Conservation (phyloP, 495 filamentous ascomycete species). For the Hyaloscypha hepaticicola region DNA sequence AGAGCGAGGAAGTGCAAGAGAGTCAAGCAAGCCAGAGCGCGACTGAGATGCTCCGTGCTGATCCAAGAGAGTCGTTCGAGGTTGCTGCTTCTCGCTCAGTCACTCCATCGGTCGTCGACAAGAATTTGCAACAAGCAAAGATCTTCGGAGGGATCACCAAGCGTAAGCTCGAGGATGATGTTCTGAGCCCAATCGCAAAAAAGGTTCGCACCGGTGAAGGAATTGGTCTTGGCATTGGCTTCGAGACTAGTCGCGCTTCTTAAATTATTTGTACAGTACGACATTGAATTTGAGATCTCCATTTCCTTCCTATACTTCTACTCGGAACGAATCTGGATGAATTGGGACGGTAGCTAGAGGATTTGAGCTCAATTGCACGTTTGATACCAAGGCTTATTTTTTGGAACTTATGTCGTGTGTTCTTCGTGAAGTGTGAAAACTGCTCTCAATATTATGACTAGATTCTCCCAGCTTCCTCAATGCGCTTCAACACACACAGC, state of each 20-base stretch:
- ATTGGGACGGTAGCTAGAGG: neutral
- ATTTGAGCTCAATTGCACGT: neutral
- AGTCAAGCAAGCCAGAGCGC: conserved; percentile 44
- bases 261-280: neutral
- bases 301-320: neutral
- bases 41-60: conserved; percentile 54
- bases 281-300: neutral
- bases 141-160: conserved; percentile 28
- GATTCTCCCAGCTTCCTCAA: too few relatives aligned
- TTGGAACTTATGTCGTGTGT: too few relatives aligned
- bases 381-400: neutral
- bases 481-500: too few relatives aligned
- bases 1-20: conserved; percentile 28
- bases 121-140: conserved; percentile 27
- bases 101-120: conserved; percentile 21
- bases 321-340: neutral
- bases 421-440: too few relatives aligned
- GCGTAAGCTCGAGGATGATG: conserved; percentile 26
- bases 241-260: conserved; percentile 6
- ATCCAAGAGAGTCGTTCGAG: conserved; percentile 38
- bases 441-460: too few relatives aligned
- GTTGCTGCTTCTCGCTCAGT: conserved; percentile 26
- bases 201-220: conserved; percentile 15
- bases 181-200: conserved; percentile 11
- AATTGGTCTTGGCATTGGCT: conserved; percentile 30